Conservation (phyloP, 495 filamentous ascomycete genomes). For the Neurospora sp. region DNA sequence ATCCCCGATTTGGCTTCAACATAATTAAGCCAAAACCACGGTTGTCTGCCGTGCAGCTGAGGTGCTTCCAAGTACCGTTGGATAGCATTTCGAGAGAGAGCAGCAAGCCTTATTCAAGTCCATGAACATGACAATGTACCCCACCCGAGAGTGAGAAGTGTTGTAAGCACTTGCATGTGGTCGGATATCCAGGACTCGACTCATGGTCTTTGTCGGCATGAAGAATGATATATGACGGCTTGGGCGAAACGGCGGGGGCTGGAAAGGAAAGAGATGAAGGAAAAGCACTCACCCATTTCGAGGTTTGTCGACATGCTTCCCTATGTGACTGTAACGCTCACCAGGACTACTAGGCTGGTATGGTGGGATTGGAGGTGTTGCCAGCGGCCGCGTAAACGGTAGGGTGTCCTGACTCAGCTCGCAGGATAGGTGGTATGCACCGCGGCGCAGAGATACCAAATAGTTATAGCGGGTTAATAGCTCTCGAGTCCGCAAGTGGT, state of each 20-base stretch:
- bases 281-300: background rate
- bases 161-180: background rate
- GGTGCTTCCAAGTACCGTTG: background rate
- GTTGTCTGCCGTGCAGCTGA: background rate
- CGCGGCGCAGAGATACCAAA: background rate
- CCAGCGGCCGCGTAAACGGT: background rate
- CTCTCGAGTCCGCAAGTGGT: background rate
- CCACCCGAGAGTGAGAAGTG: background rate
- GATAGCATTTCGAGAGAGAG: background rate
- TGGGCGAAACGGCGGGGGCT: background rate
- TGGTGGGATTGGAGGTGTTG: background rate
- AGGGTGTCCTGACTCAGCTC: background rate
- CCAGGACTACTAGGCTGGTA: background rate
- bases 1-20: background rate
- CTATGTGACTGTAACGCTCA: background rate
- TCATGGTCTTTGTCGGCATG: background rate
- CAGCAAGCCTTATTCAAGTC: background rate
- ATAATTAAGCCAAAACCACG: background rate
- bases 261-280: background rate
- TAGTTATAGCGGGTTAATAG: background rate
- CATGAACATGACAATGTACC: background rate
- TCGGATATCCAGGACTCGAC: background rate
- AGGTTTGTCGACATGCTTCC: background rate
- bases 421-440: background rate
- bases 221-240: background rate